Conservation (phyloP, 345 rosid genomes). For the Citrus maxima region DNA sequence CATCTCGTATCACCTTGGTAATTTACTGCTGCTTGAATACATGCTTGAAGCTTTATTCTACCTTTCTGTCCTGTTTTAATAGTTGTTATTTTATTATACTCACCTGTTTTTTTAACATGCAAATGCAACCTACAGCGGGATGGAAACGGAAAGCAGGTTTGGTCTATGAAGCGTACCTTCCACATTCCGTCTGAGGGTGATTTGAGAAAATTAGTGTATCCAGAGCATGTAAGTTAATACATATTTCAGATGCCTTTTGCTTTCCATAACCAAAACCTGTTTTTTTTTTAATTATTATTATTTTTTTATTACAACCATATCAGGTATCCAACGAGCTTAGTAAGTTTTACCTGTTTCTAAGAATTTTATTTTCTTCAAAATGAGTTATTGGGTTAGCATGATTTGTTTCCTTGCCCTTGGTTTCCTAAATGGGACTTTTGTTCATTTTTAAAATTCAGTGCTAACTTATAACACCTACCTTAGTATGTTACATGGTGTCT, state of each 20-base stretch:
- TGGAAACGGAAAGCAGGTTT: constrained; percentile 57
- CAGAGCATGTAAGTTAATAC: constrained; percentile 75
- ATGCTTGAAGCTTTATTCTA: neutral
- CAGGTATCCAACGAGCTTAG: neutral
- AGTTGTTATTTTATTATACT: constrained; percentile 12
- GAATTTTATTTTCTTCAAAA: neutral
- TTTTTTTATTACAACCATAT: neutral
- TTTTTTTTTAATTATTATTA: neutral
- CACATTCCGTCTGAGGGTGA: constrained; percentile 79
- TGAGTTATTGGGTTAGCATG: neutral
- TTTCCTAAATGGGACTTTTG: neutral
- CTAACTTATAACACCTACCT: neutral
- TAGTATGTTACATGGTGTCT: neutral
- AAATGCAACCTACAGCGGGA: constrained; percentile 56
- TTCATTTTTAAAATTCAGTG: neutral
- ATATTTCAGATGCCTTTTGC: constrained; percentile 10
- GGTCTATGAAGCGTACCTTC: constrained; percentile 66
- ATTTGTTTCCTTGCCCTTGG: neutral
- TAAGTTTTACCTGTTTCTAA: neutral
- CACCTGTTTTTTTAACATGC: constrained; percentile 17
- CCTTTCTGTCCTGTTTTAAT: neutral
- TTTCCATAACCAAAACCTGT: neutral
- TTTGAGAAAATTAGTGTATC: constrained; percentile 69
- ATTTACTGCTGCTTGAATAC: neutral
- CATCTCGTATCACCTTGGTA: neutral